Percentiles rank a stretch among this genome's conserved stretches.
phyloP scores from a whole-genome alignment of 352 stramenopile genomes.

The Pythium guiyangense region DNA sequence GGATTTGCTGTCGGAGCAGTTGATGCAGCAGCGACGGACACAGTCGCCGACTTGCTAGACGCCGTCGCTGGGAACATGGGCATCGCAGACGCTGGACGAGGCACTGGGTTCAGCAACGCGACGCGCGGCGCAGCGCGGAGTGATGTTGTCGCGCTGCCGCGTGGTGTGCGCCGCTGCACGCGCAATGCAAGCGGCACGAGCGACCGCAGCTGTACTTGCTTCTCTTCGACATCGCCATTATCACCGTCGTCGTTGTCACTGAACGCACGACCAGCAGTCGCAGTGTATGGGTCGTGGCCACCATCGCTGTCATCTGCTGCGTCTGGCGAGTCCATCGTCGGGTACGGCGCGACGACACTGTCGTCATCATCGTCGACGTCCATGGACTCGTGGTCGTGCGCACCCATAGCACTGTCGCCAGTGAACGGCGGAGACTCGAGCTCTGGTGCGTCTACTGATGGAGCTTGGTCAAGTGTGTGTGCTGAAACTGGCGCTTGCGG shows the following conservation, averaged over 20 bases:
- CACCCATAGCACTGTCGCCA: background rate
- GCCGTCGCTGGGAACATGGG: background rate
- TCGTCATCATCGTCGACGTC: constrained; percentile 6
- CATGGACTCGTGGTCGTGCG: background rate
- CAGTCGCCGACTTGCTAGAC: background rate
- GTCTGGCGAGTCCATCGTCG: constrained; percentile 7
- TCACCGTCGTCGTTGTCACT: constrained; percentile 3
- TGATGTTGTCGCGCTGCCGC: background rate
- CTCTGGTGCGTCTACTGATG: too few species aligned
- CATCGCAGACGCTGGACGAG: constrained; percentile 12
- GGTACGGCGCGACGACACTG: constrained; percentile 35
- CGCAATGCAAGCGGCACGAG: constrained; percentile 60
- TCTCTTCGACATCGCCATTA: constrained; percentile 17
- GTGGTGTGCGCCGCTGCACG: constrained; percentile 34
- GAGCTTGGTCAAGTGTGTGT: too few species aligned
- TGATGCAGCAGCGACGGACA: background rate
- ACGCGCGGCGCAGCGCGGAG: constrained; percentile 7
- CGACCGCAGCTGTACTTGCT: constrained; percentile 40
- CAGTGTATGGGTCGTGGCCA: too few species aligned
- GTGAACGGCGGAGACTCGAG: too few species aligned
- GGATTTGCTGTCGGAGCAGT: background rate
- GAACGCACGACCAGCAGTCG: background rate
- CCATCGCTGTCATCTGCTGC: constrained; percentile 2
- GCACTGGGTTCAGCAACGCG: constrained; percentile 17
- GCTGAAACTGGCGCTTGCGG: background rate